A percentile compares a stretch with the other conserved stretches of the same genome.
phyloP scores from a whole-genome alignment of 2,329 filamentous ascomycete species.

The Phialophora tarda region DNA sequence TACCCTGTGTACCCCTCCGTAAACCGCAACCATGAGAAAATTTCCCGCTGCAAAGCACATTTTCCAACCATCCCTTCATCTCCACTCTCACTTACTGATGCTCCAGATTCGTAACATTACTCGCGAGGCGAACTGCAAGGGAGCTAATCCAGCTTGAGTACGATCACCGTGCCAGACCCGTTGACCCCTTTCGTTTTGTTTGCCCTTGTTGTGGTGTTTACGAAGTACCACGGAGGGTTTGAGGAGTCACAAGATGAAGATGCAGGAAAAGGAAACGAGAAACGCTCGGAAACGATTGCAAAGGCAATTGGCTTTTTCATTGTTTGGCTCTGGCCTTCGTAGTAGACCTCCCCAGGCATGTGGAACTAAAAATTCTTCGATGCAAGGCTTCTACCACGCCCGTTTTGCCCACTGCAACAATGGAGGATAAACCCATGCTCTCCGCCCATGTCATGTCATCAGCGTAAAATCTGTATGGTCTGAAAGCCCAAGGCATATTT shows the following conservation, averaged over 20 bases:
- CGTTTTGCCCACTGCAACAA: background rate
- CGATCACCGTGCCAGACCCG: background rate
- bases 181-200: background rate
- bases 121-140: background rate
- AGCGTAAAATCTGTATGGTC: slow-evolving; percentile 26
- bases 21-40: background rate
- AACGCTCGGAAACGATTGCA: background rate
- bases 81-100: background rate
- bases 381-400: background rate
- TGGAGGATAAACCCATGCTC: slow-evolving; percentile 10
- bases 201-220: background rate
- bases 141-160: background rate
- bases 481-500: slow-evolving; percentile 19
- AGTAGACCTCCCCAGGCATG: slow-evolving; percentile 7
- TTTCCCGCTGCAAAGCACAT: background rate
- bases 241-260: background rate
- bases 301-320: background rate
- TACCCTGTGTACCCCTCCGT: background rate
- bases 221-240: background rate
- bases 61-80: background rate
- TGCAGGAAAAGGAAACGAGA: background rate
- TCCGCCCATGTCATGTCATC: slow-evolving; percentile 6
- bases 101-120: background rate
- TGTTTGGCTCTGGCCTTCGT: background rate
- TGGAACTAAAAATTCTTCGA: background rate